These are phyloP conservation scores for Casuarina equisetifolia DNA, from an alignment of 306 rosid species.

Conservation along the genomic window DNA sequence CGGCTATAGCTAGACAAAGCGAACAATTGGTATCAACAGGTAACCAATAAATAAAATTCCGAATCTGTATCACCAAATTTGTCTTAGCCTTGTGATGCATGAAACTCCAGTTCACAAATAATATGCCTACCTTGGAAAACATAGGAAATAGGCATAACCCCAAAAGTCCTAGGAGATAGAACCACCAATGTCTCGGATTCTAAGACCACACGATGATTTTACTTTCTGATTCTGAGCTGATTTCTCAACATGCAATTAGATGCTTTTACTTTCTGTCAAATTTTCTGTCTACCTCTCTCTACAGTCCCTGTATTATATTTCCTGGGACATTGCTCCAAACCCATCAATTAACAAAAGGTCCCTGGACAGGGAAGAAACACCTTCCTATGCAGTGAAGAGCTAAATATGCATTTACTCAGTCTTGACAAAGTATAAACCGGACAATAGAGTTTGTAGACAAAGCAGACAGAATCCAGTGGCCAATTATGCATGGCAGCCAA, in stretches of 20 bases:
- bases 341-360: not conserved
- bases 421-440: not conserved
- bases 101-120: not conserved
- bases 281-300: not conserved
- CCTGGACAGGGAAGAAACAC: not conserved
- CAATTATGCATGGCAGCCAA: not conserved
- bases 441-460: not conserved
- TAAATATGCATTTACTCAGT: not conserved
- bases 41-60: not conserved
- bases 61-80: not conserved
- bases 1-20: not conserved
- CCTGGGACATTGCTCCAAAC: not conserved
- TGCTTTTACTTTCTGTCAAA: not conserved
- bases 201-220: not conserved
- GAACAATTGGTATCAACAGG: not conserved
- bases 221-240: not conserved
- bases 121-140: not conserved
- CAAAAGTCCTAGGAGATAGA: not conserved
- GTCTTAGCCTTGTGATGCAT: not conserved
- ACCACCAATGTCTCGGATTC: not conserved
- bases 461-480: not conserved
- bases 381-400: not conserved
- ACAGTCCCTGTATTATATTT: not conserved
- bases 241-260: constrained; percentile 12
- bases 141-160: not conserved